Evolutionary conservation across 768 basidiomycete genomes (phyloP).

Genomic region (Boletus rufocinnamomeus): DNA sequence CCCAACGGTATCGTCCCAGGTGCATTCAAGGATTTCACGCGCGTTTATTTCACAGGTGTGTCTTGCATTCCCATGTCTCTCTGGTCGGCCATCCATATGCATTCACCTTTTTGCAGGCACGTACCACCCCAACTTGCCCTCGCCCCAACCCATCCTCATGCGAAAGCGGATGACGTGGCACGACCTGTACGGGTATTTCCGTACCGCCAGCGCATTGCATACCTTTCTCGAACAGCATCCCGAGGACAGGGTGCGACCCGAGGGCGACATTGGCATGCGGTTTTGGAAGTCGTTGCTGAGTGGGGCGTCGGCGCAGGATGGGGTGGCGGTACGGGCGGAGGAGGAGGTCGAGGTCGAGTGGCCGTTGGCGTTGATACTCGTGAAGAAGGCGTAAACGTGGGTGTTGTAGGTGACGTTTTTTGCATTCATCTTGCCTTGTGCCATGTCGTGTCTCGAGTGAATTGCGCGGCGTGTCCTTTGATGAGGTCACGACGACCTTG

Average conservation of each 20-base stretch:
- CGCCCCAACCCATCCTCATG: constrained; percentile 51
- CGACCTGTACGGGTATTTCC: constrained; percentile 64
- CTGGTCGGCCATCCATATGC: not conserved
- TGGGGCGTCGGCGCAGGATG: constrained; percentile 34
- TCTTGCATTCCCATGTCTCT: not conserved
- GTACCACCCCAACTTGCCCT: constrained; percentile 41
- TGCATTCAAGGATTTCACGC: constrained; percentile 44
- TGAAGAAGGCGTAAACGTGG: constrained; percentile 6
- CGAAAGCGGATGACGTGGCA: constrained; percentile 63
- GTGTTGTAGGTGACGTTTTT: not conserved
- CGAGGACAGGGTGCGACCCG: constrained; percentile 46
- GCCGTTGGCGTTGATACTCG: constrained; percentile 41
- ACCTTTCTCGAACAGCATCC: constrained; percentile 67
- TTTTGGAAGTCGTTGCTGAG: constrained; percentile 59
- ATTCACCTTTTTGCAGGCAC: constrained; percentile 31
- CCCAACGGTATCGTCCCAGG: constrained; percentile 39
- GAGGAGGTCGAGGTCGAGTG: constrained; percentile 44
- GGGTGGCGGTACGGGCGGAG: constrained; percentile 12
- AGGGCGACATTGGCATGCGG: constrained; percentile 65
- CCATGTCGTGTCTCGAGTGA: too few species aligned
- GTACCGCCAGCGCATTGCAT: constrained; percentile 70
- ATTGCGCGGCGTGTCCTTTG: not conserved
- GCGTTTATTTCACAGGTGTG: constrained; percentile 62
- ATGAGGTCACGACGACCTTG: not conserved
- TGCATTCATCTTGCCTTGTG: not conserved